Evolutionary conservation across 139 green algal species (phyloP).

Genomic region (Haematococcus lacustris): DNA sequence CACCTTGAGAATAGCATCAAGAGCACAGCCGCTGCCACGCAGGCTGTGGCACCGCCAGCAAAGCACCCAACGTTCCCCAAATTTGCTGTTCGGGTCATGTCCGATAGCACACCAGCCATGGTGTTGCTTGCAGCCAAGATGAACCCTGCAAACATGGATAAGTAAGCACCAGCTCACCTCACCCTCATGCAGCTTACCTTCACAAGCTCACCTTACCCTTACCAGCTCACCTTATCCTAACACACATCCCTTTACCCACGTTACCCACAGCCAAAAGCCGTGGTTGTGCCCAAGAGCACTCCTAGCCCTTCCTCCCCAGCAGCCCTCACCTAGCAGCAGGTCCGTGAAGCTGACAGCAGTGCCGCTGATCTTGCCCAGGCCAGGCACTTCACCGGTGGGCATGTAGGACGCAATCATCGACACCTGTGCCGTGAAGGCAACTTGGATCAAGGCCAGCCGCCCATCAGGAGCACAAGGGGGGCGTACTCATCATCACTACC

Average conservation of each 20-base stretch:
- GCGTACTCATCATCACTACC: too few relatives aligned
- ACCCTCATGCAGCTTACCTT: neutral
- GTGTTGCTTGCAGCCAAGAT: constrained; percentile 61
- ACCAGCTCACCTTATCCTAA: neutral
- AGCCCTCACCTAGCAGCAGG: constrained; percentile 61
- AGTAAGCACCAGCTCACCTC: neutral
- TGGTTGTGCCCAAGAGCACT: neutral
- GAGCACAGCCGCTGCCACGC: constrained; percentile 32
- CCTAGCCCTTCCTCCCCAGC: neutral
- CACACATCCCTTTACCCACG: neutral
- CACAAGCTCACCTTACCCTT: neutral
- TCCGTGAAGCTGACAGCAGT: constrained; percentile 80
- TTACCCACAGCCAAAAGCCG: neutral
- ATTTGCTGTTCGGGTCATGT: constrained; percentile 36
- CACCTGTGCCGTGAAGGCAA: too few relatives aligned
- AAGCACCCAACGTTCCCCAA: constrained; percentile 73
- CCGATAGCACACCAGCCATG: constrained; percentile 59
- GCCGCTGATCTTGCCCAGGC: constrained; percentile 63
- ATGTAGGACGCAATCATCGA: constrained; percentile 53
- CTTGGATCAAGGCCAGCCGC: too few relatives aligned
- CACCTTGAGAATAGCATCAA: constrained; percentile 45
- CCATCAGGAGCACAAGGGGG: too few relatives aligned
- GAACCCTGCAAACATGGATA: constrained; percentile 39
- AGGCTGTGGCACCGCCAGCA: constrained; percentile 49
- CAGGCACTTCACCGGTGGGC: constrained; percentile 43